phyloP scores from a whole-genome alignment of 192 early-diverging fungal genomes.

The Mortierella alpina region DNA sequence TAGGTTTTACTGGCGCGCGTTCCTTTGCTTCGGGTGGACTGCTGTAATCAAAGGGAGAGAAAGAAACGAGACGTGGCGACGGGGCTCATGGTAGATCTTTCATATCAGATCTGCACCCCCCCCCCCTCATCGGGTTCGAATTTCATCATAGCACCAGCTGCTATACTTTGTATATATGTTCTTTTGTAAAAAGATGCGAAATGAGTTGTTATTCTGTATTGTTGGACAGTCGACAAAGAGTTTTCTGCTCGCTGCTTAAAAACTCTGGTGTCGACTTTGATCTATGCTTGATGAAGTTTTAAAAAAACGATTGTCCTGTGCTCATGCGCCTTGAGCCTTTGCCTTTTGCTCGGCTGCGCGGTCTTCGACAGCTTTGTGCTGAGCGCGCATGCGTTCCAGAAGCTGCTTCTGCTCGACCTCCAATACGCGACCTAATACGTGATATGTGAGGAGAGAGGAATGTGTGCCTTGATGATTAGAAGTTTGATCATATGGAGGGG shows the following conservation, averaged over 20 bases:
- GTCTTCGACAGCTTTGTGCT: conserved; percentile 44
- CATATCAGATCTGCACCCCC: too few relatives aligned
- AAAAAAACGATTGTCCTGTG: not conserved
- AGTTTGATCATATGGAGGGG: too few relatives aligned
- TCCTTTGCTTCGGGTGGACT: conserved; percentile 41
- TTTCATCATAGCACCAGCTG: too few relatives aligned
- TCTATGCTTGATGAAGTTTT: not conserved
- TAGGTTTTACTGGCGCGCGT: conserved; percentile 46
- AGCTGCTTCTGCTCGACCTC: conserved; percentile 61
- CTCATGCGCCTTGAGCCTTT: conserved; percentile 16
- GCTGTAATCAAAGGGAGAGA: conserved; percentile 5
- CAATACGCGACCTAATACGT: conserved; percentile 53
- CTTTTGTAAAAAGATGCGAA: too few relatives aligned
- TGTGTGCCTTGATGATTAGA: not conserved
- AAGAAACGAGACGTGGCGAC: too few relatives aligned
- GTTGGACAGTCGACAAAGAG: too few relatives aligned
- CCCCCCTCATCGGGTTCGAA: too few relatives aligned
- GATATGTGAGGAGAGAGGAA: not conserved
- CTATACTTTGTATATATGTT: too few relatives aligned
- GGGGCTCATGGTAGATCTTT: too few relatives aligned
- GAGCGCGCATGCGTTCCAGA: conserved; percentile 55
- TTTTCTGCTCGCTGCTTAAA: too few relatives aligned
- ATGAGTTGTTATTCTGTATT: too few relatives aligned
- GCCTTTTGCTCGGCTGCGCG: conserved; percentile 23
- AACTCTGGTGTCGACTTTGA: not conserved